A percentile compares a stretch with the other conserved stretches of the same genome.
Conservation (phyloP, 139 green algal genomes). For the Chlamydomonas sphaeroides region DNA sequence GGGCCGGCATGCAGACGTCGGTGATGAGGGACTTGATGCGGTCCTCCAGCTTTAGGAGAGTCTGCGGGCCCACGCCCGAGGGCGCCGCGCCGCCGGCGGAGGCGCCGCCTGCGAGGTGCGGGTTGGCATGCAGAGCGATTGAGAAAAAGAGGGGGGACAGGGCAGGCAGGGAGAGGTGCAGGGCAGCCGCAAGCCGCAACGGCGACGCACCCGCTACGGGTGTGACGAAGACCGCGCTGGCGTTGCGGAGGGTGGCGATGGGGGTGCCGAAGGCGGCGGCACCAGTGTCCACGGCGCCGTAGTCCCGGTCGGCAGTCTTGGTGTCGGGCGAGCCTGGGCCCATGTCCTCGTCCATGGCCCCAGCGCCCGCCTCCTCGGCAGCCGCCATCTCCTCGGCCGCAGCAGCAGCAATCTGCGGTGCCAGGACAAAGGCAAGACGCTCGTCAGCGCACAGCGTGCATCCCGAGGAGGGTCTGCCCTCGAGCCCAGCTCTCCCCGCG, state of each 20-base stretch:
- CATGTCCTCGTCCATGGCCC: background rate
- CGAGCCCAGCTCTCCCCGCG: too few species aligned
- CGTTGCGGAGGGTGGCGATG: slow-evolving; percentile 15
- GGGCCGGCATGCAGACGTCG: slow-evolving; percentile 18
- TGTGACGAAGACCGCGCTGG: slow-evolving; percentile 3
- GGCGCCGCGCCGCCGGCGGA: background rate
- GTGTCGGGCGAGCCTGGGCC: background rate
- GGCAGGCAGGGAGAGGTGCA: too few species aligned
- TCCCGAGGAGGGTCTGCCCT: too few species aligned
- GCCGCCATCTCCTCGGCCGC: background rate
- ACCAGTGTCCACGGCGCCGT: too few species aligned
- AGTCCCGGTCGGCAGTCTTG: background rate
- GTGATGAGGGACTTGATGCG: slow-evolving; percentile 8
- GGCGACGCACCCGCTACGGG: background rate
- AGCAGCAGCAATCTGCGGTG: too few species aligned
- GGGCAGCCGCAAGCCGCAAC: background rate
- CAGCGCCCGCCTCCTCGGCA: background rate
- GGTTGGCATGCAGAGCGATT: too few species aligned
- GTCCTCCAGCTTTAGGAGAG: slow-evolving; percentile 23
- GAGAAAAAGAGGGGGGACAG: too few species aligned
- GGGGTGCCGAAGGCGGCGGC: slow-evolving; percentile 12
- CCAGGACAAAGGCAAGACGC: too few species aligned
- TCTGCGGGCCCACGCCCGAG: background rate
- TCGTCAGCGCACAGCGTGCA: too few species aligned
- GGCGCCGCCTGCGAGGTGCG: background rate